phyloP scores from a whole-genome alignment of 2,329 filamentous ascomycete species.

The Fusarium odoratissimum region DNA sequence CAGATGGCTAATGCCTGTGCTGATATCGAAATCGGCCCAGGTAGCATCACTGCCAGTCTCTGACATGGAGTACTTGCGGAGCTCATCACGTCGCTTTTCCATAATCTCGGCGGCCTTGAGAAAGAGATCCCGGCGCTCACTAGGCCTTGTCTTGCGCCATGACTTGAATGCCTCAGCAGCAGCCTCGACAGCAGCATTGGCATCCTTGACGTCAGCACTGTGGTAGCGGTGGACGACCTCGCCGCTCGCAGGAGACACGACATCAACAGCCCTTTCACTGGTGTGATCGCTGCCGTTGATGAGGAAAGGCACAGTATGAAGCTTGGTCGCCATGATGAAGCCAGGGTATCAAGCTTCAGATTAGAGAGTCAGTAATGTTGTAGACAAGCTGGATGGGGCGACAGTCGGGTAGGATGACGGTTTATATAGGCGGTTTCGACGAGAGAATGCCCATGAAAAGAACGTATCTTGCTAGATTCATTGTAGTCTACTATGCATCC shows the following conservation, averaged over 20 bases:
- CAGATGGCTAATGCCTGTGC: slow-evolving; percentile 52
- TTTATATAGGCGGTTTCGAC: slow-evolving; percentile 28
- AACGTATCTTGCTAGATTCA: slow-evolving; percentile 2
- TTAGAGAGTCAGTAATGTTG: neutral
- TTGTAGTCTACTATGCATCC: slow-evolving; percentile 1
- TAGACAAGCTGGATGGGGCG: neutral
- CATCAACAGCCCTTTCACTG: slow-evolving; percentile 62
- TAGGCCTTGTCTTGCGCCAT: slow-evolving; percentile 74
- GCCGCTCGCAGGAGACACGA: slow-evolving; percentile 66
- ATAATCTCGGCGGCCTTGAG: slow-evolving; percentile 75
- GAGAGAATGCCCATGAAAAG: neutral
- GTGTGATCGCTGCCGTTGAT: slow-evolving; percentile 59
- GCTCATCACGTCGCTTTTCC: slow-evolving; percentile 67
- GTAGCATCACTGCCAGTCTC: slow-evolving; percentile 57
- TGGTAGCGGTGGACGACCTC: slow-evolving; percentile 66
- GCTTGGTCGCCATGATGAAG: slow-evolving; percentile 34
- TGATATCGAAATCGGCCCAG: slow-evolving; percentile 58
- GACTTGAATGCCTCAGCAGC: slow-evolving; percentile 75
- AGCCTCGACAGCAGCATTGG: slow-evolving; percentile 61
- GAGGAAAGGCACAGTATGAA: slow-evolving; percentile 53
- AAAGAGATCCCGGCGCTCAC: slow-evolving; percentile 75
- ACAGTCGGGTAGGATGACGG: neutral
- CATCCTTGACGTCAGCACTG: slow-evolving; percentile 67
- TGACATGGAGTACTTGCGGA: slow-evolving; percentile 67
- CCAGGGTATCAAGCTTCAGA: neutral